Conservation (phyloP, 1,139 yeast genomes). For the Sugiyamaella japonica region DNA sequence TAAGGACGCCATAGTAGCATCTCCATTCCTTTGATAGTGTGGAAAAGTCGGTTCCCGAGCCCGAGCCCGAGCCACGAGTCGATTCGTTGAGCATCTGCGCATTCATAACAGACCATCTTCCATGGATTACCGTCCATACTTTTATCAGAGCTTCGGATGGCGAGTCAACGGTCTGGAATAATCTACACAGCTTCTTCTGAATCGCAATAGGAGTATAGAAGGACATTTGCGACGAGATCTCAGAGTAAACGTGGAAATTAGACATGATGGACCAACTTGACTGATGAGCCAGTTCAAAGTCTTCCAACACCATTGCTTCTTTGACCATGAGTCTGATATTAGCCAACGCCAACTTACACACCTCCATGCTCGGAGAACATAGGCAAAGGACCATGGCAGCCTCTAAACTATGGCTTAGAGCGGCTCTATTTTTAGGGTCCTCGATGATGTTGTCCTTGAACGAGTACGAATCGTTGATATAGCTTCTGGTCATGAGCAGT, state of each 20-base stretch:
- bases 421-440: slow-evolving; percentile 32
- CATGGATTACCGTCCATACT: slow-evolving; percentile 57
- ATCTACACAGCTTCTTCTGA: slow-evolving; percentile 63
- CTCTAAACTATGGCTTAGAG: slow-evolving; percentile 45
- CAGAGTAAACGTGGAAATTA: slow-evolving; percentile 44
- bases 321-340: slow-evolving; percentile 50
- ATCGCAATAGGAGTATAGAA: slow-evolving; percentile 72
- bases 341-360: slow-evolving; percentile 53
- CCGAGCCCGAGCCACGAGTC: slow-evolving; percentile 4
- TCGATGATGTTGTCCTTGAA: slow-evolving; percentile 35
- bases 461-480: slow-evolving; percentile 33
- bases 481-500: slow-evolving; percentile 29
- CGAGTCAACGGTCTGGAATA: slow-evolving; percentile 52
- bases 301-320: slow-evolving; percentile 41
- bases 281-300: slow-evolving; percentile 27
- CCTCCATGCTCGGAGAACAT: slow-evolving; percentile 59
- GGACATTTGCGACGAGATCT: slow-evolving; percentile 56
- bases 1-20: slow-evolving; percentile 49
- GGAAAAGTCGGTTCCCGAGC: slow-evolving; percentile 7
- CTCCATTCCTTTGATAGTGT: slow-evolving; percentile 33
- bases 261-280: slow-evolving; percentile 37
- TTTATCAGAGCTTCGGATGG: slow-evolving; percentile 63
- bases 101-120: slow-evolving; percentile 52
- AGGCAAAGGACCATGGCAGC: slow-evolving; percentile 51
- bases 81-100: slow-evolving; percentile 19